phyloP scores from a whole-genome alignment of 768 basidiomycete genomes.

The Suillus subaureus region DNA sequence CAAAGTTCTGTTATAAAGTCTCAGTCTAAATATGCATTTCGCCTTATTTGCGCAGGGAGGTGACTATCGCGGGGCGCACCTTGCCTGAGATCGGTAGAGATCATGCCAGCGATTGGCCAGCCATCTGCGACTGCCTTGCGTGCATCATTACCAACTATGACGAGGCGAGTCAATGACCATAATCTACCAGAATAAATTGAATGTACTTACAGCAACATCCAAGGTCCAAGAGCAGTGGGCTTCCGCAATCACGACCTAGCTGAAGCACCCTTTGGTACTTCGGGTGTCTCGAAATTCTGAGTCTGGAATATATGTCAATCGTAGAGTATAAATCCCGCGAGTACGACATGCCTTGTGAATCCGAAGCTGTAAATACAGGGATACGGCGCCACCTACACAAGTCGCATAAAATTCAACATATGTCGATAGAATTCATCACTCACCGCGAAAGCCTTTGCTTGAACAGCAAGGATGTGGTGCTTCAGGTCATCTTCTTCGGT shows the following conservation, averaged over 20 bases:
- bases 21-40: neutral
- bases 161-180: neutral
- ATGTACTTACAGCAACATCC: conserved; percentile 44
- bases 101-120: conserved; percentile 38
- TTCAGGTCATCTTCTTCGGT: conserved; percentile 31
- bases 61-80: conserved; percentile 26
- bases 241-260: conserved; percentile 37
- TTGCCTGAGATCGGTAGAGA: conserved; percentile 41
- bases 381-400: conserved; percentile 23
- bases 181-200: neutral
- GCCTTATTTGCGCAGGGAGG: no score
- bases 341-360: conserved; percentile 18
- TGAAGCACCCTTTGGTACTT: conserved; percentile 33
- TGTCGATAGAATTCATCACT: conserved; percentile 2
- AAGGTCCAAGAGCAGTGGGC: conserved; percentile 45
- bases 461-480: conserved; percentile 36
- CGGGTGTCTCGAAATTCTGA: conserved; percentile 22
- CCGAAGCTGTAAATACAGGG: conserved; percentile 24
- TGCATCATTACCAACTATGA: conserved; percentile 43
- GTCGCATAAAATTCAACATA: neutral
- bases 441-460: conserved; percentile 35
- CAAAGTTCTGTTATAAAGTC: conserved; percentile 49
- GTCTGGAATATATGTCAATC: conserved; percentile 14
- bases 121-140: conserved; percentile 45
- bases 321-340: neutral